These are phyloP conservation scores for Talaromyces liani DNA, from an alignment of 495 filamentous ascomycete genomes.

Conservation along the genomic window DNA sequence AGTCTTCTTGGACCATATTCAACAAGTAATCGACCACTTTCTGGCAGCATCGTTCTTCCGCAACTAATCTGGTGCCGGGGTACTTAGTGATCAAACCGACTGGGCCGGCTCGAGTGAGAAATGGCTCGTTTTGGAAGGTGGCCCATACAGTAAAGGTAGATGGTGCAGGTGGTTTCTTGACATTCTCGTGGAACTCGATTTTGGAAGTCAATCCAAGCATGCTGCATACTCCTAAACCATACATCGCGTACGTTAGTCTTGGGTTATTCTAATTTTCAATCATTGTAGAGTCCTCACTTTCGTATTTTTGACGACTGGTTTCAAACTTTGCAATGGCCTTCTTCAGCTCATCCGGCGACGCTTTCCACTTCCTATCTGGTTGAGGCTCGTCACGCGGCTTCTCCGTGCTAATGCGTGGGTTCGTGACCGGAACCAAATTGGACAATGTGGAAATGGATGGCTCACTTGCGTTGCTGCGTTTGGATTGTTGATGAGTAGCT, in stretches of 20 bases:
- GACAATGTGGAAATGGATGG: not conserved
- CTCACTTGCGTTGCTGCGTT: not conserved
- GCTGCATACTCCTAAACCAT: conserved; percentile 18
- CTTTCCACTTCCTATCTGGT: conserved; percentile 11
- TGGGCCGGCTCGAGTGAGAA: conserved; percentile 25
- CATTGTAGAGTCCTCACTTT: not conserved
- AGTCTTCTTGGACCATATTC: conserved; percentile 23
- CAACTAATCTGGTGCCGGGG: conserved; percentile 1
- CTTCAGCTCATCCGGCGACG: conserved; percentile 11
- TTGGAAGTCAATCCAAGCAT: conserved; percentile 16
- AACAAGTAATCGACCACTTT: conserved; percentile 22
- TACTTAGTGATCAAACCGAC: conserved; percentile 13
- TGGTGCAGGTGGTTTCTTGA: not conserved
- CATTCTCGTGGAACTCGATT: conserved; percentile 7
- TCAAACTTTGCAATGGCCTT: conserved; percentile 2
- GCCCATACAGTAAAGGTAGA: conserved; percentile 15
- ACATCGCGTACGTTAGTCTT: not conserved
- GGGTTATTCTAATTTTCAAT: not conserved
- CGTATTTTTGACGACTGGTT: conserved; percentile 9
- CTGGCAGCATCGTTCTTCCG: conserved; percentile 18
- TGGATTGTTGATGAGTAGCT: not conserved
- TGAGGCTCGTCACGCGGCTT: not conserved
- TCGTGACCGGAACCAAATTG: not conserved
- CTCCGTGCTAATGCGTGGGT: not conserved
- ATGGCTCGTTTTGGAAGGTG: conserved; percentile 22